Evolutionary conservation across 2,329 filamentous ascomycete genomes (phyloP).

Genomic region (Metarhizium album): DNA sequence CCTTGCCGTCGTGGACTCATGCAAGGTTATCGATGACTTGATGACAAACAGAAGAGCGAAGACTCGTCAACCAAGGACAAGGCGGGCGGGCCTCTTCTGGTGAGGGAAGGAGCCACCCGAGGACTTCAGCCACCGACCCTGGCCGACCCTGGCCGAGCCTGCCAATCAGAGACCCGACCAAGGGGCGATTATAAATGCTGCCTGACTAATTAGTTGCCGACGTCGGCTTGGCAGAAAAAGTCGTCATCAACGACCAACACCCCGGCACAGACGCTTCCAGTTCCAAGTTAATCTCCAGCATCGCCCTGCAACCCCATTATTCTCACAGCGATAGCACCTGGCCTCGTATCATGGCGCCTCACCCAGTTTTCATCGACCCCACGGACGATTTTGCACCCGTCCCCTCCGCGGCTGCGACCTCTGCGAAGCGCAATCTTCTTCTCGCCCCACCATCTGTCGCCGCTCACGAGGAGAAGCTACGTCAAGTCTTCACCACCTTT

Average conservation of each 20-base stretch:
- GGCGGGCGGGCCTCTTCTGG: no score
- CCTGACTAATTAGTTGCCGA: slow-evolving; percentile 4
- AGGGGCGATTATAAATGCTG: slow-evolving; percentile 4
- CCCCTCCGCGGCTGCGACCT: slow-evolving; percentile 13
- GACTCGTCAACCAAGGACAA: no score
- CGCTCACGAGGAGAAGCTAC: slow-evolving; percentile 69
- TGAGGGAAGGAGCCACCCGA: background rate
- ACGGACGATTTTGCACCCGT: slow-evolving; percentile 40
- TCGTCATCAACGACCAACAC: no score
- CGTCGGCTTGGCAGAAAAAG: slow-evolving; percentile 2
- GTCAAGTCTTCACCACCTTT: slow-evolving; percentile 58
- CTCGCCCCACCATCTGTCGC: slow-evolving; percentile 86
- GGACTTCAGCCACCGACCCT: no score
- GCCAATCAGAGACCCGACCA: background rate
- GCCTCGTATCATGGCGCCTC: slow-evolving; percentile 34
- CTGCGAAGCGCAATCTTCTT: slow-evolving; percentile 55
- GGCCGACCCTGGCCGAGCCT: no score
- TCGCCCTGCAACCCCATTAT: background rate
- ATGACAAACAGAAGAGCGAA: background rate
- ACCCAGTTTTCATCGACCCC: slow-evolving; percentile 43
- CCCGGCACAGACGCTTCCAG: background rate
- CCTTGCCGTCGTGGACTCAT: no score
- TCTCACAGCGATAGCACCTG: background rate
- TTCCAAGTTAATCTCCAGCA: background rate
- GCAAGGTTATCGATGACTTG: no score